Evolutionary conservation across 148 eudicot species (phyloP), one percentile per base, ranked within the genome.

Genomic region (Chenopodium berlandieri): DNA sequence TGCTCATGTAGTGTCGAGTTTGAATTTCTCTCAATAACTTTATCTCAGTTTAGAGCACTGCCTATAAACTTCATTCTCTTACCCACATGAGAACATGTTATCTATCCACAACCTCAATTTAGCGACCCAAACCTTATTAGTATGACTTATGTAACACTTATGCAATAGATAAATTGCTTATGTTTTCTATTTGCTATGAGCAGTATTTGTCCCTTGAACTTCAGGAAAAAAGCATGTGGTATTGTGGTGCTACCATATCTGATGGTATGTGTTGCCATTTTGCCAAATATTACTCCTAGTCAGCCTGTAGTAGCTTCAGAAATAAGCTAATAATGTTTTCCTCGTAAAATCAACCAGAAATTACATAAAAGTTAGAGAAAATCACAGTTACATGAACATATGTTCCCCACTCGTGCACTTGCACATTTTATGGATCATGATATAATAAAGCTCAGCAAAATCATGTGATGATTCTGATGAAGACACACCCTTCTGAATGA

Each of bases 381-480:
- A 75, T 73, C 79, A 75, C 64, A 67, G 31, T 54, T 70, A 10
- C 68, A 56, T 23, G 54, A 76, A 68, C 56, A 44, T 48, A 22
- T 48, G 60, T 23, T 37, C 13, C 75, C 12, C 76, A 69, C 71
- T 76, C 56, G 79, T 79, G 83, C 6, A 56, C 73, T 84, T 19
- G 80, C 86, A 84, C 60, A 44, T 44, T 58, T 80, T 78, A 76
- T 44, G 86, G 86, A 84, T 84, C 83, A 80, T 84, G 86, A 22
- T 71, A 70, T 50, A 2, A 32, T 77, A 68, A 68, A 68, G 79
- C 27, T 56, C 72, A 75, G 75, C 82, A 71, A 9, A 34, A 75
- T 79, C 86, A 84, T 84, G 86, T 84, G 86, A 84, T 50, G 34
- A 27, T 79, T 84, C 83, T 84, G 86, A 84, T 50, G 22, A 27